Evolutionary conservation across 306 rosid species (phyloP).

Genomic region (Prunus mira): DNA sequence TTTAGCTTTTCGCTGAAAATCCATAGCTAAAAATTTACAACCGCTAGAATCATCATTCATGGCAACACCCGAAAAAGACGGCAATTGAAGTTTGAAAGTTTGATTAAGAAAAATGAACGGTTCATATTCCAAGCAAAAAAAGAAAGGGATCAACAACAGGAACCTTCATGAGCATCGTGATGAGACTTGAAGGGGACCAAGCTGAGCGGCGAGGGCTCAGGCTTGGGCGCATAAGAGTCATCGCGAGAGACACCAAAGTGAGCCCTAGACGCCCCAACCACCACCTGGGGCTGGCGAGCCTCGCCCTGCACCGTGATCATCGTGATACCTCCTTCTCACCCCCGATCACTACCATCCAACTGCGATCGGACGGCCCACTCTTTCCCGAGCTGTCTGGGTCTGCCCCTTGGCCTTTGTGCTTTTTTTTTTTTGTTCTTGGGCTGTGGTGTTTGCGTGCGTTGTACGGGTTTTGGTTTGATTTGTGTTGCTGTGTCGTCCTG

Average conservation of each 20-base stretch:
- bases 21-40: not conserved
- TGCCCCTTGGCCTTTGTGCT: not conserved
- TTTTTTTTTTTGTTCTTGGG: too few species aligned
- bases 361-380: constrained; percentile 12
- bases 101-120: not conserved
- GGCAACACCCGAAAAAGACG: not conserved
- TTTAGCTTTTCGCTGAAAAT: not conserved
- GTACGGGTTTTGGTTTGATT: not conserved
- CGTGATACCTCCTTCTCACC: constrained; percentile 29
- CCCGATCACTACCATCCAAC: constrained; percentile 27
- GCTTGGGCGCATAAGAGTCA: constrained; percentile 25
- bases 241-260: constrained; percentile 28
- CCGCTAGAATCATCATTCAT: not conserved
- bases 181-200: constrained; percentile 30
- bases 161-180: constrained; percentile 45
- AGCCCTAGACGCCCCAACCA: constrained; percentile 31
- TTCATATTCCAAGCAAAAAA: not conserved
- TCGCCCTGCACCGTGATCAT: constrained; percentile 85
- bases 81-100: not conserved
- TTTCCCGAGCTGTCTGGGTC: not conserved
- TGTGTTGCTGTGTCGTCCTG: too few species aligned
- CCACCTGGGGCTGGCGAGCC: constrained; percentile 46
- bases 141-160: not conserved
- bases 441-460: not conserved
- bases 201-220: constrained; percentile 37